These are phyloP conservation scores for Wickerhamomyces bovis DNA, from an alignment of 805 yeast genomes.

Conservation along the genomic window DNA sequence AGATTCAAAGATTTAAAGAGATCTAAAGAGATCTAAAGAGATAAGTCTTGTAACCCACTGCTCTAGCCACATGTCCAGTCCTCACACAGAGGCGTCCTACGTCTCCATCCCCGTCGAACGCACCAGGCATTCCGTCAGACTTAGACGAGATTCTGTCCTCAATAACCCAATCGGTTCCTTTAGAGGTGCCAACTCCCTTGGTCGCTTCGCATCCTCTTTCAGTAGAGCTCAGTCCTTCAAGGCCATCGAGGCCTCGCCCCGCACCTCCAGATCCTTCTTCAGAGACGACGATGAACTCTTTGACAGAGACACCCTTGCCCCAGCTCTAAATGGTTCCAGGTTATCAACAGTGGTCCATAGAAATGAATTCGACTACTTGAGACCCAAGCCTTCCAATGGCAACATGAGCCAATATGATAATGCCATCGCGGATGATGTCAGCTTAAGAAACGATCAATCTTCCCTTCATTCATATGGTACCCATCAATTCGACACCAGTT, in stretches of 20 bases:
- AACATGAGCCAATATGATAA: constrained; percentile 16
- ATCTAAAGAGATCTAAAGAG: no score
- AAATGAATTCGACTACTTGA: constrained; percentile 28
- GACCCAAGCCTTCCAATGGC: constrained; percentile 16
- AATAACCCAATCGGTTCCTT: constrained; percentile 52
- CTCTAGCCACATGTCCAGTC: neutral
- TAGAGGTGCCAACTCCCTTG: constrained; percentile 60
- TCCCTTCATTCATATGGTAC: constrained; percentile 29
- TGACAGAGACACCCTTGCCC: constrained; percentile 65
- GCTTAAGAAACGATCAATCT: constrained; percentile 25
- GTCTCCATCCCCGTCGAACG: constrained; percentile 18
- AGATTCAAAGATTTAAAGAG: no score
- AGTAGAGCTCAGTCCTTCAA: constrained; percentile 73
- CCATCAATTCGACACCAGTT: constrained; percentile 29
- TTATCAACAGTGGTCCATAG: constrained; percentile 46
- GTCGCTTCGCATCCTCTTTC: constrained; percentile 74
- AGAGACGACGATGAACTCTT: constrained; percentile 55
- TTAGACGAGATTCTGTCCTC: constrained; percentile 33
- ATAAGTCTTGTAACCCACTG: no score
- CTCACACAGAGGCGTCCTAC: constrained; percentile 2
- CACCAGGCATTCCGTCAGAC: constrained; percentile 15
- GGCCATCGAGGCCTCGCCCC: constrained; percentile 40
- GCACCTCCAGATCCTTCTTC: constrained; percentile 54
- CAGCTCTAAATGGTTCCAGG: constrained; percentile 57
- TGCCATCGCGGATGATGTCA: constrained; percentile 34